Percentiles rank a stretch among this genome's conserved stretches.
These are phyloP conservation scores for Alternaria novae-zelandiae DNA, from an alignment of 2,329 filamentous ascomycete species.

Conservation along the genomic window DNA sequence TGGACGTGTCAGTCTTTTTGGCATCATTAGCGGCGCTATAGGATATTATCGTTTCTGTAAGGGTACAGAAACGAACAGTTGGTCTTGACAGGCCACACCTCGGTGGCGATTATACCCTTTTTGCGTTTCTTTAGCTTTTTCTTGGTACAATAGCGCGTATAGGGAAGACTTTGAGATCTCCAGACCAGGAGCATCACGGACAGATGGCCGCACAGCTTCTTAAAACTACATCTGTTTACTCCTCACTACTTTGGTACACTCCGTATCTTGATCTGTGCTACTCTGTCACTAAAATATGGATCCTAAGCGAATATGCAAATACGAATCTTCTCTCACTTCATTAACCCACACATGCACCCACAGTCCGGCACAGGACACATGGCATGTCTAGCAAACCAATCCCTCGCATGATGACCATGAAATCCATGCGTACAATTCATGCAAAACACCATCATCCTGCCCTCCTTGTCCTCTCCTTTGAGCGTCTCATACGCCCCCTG, in stretches of 20 bases:
- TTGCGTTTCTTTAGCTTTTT: conserved; percentile 3
- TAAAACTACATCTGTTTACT: background rate
- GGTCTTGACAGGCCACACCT: conserved; percentile 4
- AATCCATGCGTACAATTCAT: conserved; percentile 69
- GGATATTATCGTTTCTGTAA: conserved; percentile 4
- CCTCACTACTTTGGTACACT: background rate
- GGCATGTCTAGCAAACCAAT: conserved; percentile 64
- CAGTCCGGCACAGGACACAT: conserved; percentile 64
- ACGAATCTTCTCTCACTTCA: conserved; percentile 32
- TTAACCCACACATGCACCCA: conserved; percentile 58
- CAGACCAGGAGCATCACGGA: background rate
- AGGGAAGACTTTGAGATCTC: background rate
- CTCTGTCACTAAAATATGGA: background rate
- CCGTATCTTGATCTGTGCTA: background rate
- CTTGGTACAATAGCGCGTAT: background rate
- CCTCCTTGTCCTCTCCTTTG: conserved; percentile 57
- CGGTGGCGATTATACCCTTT: conserved; percentile 31
- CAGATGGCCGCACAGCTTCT: background rate
- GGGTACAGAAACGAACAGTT: conserved; percentile 5
- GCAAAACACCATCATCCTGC: conserved; percentile 65
- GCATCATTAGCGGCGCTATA: conserved; percentile 20
- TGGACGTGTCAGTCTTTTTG: background rate
- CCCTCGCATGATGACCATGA: conserved; percentile 67
- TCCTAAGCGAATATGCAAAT: background rate
- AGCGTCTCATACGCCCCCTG: conserved; percentile 43